Evolutionary conservation across 345 rosid genomes (phyloP).

Genomic region (Kandelia obovata): DNA sequence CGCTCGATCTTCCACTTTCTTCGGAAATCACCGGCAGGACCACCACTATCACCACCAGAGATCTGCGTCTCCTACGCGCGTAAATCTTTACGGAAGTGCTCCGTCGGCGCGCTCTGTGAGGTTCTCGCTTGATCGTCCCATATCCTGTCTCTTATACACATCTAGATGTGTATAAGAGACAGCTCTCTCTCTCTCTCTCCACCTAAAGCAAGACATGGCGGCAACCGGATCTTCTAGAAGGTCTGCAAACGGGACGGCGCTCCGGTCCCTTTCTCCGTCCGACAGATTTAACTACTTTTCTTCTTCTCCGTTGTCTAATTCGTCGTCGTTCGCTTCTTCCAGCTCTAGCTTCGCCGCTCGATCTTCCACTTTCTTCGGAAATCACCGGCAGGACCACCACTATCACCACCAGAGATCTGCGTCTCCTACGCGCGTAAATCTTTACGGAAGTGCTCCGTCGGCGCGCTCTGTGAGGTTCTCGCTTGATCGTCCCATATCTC

Average conservation of each 20-base stretch:
- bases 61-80: conserved; percentile 55
- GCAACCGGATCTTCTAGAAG: conserved; percentile 40
- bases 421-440: conserved; percentile 50
- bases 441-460: conserved; percentile 25
- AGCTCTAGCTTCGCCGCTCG: conserved; percentile 47
- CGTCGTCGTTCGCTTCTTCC: conserved; percentile 52
- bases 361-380: conserved; percentile 34
- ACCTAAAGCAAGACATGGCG: conserved; percentile 36
- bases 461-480: conserved; percentile 40
- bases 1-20: conserved; percentile 43
- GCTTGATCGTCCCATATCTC: conserved; percentile 43
- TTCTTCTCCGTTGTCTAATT: conserved; percentile 20
- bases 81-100: conserved; percentile 30
- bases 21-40: conserved; percentile 5
- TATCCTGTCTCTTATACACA: conserved; percentile 17
- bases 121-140: conserved; percentile 40
- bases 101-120: conserved; percentile 34
- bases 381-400: neutral
- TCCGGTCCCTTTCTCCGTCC: conserved; percentile 44
- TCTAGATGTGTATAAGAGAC: too few relatives aligned
- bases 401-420: conserved; percentile 30
- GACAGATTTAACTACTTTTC: conserved; percentile 35
- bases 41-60: conserved; percentile 14
- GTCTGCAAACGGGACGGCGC: conserved; percentile 30
- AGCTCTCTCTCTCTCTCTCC: neutral